Percentiles rank a stretch among this genome's conserved stretches.
Conservation (phyloP, 495 filamentous ascomycete genomes). For the Aspergillus cristatus region DNA sequence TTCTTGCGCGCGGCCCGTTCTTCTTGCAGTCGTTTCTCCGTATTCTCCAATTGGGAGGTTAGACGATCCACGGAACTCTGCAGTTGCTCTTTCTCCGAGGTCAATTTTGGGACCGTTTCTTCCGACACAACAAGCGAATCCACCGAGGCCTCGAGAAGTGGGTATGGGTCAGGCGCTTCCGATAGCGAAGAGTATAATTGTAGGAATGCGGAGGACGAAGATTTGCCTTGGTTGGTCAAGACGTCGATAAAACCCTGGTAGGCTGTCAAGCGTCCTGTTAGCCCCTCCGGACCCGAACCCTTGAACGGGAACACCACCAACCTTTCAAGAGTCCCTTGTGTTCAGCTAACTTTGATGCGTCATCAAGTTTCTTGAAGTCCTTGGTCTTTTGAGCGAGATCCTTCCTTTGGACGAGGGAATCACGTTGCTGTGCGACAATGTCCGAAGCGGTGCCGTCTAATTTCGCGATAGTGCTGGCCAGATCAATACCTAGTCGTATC, state of each 20-base stretch:
- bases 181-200: conserved; percentile 88
- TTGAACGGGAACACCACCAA: conserved; percentile 17
- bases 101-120: conserved; percentile 82
- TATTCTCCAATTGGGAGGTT: conserved; percentile 87
- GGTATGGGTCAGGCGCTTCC: conserved; percentile 94
- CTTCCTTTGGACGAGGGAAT: conserved; percentile 87
- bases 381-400: conserved; percentile 98
- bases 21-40: conserved; percentile 62
- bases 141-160: conserved; percentile 88
- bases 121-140: conserved; percentile 86
- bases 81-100: conserved; percentile 74
- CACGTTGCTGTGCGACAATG: conserved; percentile 83
- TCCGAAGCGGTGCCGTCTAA: conserved; percentile 89
- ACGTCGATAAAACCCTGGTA: conserved; percentile 98
- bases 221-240: conserved; percentile 86
- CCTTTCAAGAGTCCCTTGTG: conserved; percentile 85
- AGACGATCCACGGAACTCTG: conserved; percentile 69
- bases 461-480: conserved; percentile 74
- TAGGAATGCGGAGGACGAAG: conserved; percentile 82
- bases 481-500: conserved; percentile 62
- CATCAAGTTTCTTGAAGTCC: conserved; percentile 92
- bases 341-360: conserved; percentile 76
- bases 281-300: neutral
- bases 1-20: conserved; percentile 64
- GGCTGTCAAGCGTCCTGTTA: conserved; percentile 39